These are phyloP conservation scores for Thuidium tamariscinum DNA, from an alignment of 225 moss, liverwort and hornwort genomes.

Conservation along the genomic window DNA sequence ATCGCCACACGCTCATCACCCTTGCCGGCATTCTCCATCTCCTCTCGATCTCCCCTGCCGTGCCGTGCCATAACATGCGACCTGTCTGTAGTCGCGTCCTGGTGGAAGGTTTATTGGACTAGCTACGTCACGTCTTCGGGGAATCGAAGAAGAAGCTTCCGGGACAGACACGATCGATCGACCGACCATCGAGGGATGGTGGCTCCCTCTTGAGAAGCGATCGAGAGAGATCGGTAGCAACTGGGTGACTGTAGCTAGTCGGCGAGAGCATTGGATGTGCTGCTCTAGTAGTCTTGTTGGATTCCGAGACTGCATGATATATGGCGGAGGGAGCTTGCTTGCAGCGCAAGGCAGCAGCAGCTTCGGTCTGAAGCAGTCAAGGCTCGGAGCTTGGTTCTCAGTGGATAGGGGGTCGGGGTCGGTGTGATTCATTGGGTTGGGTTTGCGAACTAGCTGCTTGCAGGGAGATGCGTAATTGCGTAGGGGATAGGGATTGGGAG, in stretches of 20 bases:
- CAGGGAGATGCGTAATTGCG: neutral
- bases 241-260: neutral
- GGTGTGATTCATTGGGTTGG: no score
- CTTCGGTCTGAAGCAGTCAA: neutral
- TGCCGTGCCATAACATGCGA: neutral
- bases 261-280: neutral
- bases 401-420: neutral
- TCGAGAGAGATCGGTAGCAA: no score
- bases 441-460: neutral
- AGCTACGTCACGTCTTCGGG: neutral
- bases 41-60: neutral
- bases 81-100: no score
- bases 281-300: neutral
- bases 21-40: neutral
- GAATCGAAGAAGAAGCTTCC: neutral
- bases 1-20: neutral
- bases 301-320: neutral
- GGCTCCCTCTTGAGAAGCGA: neutral
- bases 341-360: neutral
- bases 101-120: neutral
- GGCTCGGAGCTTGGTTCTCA: neutral
- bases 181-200: neutral
- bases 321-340: neutral
- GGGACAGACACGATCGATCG: neutral
- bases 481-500: neutral